Evolutionary conservation across 371 early-diverging fungal species (phyloP).

Genomic region (Mucor sp.): DNA sequence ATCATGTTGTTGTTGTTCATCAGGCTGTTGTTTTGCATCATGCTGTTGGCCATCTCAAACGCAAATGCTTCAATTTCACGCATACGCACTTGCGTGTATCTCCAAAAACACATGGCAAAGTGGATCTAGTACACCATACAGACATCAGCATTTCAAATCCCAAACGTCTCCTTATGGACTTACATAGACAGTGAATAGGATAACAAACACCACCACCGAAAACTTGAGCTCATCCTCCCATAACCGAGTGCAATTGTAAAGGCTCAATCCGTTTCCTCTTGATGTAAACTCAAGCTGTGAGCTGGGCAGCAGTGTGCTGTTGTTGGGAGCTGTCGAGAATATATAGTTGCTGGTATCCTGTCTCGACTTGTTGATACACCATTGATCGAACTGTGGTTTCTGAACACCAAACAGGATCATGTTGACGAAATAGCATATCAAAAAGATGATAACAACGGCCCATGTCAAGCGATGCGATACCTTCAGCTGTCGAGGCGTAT

Average conservation of each 20-base stretch:
- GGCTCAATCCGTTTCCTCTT: not conserved
- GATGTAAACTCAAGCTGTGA: slow-evolving; percentile 11
- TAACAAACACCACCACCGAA: slow-evolving; percentile 12
- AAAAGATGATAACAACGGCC: slow-evolving; percentile 19
- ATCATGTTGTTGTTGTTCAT: not conserved
- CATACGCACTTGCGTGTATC: slow-evolving; percentile 12
- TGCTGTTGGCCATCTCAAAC: not conserved
- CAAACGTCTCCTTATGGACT: not conserved
- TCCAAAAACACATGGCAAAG: slow-evolving; percentile 23
- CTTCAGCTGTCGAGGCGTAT: not conserved
- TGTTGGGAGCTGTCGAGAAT: slow-evolving; percentile 7
- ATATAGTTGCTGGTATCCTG: not conserved
- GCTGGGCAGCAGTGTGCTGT: not conserved
- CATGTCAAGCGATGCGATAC: slow-evolving; percentile 22
- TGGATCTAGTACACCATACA: slow-evolving; percentile 9
- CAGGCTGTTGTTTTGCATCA: not conserved
- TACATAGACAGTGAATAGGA: slow-evolving; percentile 29
- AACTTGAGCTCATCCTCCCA: slow-evolving; percentile 33
- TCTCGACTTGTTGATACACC: slow-evolving; percentile 31
- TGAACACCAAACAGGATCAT: slow-evolving; percentile 32
- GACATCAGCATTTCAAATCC: not conserved
- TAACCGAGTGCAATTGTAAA: slow-evolving; percentile 28
- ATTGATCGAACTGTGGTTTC: slow-evolving; percentile 24
- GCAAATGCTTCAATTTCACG: not conserved
- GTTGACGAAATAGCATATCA: slow-evolving; percentile 14